Conservation (phyloP, 2,329 filamentous ascomycete species). For the Pyrenophora teres region DNA sequence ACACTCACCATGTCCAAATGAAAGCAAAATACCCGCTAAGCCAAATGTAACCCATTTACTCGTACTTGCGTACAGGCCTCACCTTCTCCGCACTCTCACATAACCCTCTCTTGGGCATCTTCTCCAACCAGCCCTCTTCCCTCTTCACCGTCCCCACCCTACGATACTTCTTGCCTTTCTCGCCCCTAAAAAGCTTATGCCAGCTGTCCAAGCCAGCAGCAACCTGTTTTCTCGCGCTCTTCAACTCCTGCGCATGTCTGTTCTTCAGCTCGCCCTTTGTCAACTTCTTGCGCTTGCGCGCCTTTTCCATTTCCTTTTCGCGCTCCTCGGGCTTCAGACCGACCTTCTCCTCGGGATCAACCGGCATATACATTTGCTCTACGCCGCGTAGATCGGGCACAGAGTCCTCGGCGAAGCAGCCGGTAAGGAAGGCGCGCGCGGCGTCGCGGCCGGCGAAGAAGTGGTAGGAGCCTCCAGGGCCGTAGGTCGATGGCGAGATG, state of each 20-base stretch:
- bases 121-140: constrained; percentile 65
- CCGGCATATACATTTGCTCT: constrained; percentile 78
- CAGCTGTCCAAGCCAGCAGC: constrained; percentile 74
- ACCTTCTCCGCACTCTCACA: constrained; percentile 73
- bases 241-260: constrained; percentile 65
- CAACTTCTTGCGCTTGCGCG: constrained; percentile 26
- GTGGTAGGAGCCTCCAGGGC: constrained; percentile 79
- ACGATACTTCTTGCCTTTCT: constrained; percentile 77
- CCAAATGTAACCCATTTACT: not conserved
- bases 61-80: constrained; percentile 58
- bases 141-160: constrained; percentile 74
- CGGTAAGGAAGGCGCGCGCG: constrained; percentile 85
- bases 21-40: no score
- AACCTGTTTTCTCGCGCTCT: constrained; percentile 67
- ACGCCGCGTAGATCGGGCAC: constrained; percentile 84
- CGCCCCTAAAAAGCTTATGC: constrained; percentile 74
- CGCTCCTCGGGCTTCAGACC: constrained; percentile 28
- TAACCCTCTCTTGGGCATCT: constrained; percentile 62
- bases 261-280: constrained; percentile 51
- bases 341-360: constrained; percentile 60
- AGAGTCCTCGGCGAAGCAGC: constrained; percentile 85
- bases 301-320: constrained; percentile 35
- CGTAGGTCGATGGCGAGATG: constrained; percentile 59
- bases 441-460: constrained; percentile 88
- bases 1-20: no score